phyloP scores from a whole-genome alignment of 306 rosid genomes.

The Cicer arietinum region DNA sequence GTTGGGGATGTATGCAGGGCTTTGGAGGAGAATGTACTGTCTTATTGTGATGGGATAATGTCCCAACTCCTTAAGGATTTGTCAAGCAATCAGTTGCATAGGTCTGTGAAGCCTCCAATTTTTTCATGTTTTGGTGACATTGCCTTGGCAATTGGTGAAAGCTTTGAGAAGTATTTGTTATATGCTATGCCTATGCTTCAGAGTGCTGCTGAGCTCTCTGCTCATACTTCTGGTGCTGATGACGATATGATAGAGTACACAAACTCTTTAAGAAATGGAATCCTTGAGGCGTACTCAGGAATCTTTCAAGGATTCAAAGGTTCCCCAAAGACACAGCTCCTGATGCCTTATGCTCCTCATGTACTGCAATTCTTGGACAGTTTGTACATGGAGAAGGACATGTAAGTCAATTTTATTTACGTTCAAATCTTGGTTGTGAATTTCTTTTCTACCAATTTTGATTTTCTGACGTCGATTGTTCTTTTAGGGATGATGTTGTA shows the following conservation, averaged over 20 bases:
- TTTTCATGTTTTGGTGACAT: slow-evolving; percentile 96
- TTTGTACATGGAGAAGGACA: slow-evolving; percentile 82
- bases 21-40: slow-evolving; percentile 78
- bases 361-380: slow-evolving; percentile 91
- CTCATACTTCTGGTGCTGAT: slow-evolving; percentile 71
- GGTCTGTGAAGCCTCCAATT: slow-evolving; percentile 95
- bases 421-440: not conserved
- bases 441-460: not conserved
- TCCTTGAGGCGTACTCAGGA: slow-evolving; percentile 93
- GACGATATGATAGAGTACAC: slow-evolving; percentile 94
- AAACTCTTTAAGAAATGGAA: slow-evolving; percentile 89
- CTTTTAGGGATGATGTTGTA: slow-evolving; percentile 83
- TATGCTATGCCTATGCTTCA: slow-evolving; percentile 99
- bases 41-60: slow-evolving; percentile 95
- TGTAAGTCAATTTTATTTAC: slow-evolving; percentile 57
- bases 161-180: slow-evolving; percentile 85
- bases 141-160: slow-evolving; percentile 93
- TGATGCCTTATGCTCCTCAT: slow-evolving; percentile 88
- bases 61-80: slow-evolving; percentile 89
- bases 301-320: slow-evolving; percentile 96
- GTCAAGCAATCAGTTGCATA: slow-evolving; percentile 90
- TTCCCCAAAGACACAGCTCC: slow-evolving; percentile 78
- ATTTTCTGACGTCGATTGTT: slow-evolving; percentile 12
- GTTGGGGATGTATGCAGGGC: slow-evolving; percentile 96
- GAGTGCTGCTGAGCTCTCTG: slow-evolving; percentile 93